Conservation (phyloP, 148 eudicot species). For the Nepenthes gracilis region DNA sequence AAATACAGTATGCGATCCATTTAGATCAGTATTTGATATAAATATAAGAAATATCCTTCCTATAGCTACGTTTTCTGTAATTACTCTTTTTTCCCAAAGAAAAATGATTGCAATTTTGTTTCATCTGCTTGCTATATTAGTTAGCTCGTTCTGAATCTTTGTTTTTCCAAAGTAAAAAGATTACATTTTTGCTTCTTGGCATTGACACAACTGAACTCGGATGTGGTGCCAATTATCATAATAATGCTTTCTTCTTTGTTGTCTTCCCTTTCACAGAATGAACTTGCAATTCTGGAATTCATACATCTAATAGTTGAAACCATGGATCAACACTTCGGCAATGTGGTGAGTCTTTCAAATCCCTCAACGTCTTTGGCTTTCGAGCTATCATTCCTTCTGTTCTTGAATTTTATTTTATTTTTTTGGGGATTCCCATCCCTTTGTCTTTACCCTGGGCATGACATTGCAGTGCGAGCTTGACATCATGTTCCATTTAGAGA, state of each 20-base stretch:
- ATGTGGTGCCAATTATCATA: not conserved
- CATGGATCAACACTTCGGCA: constrained; percentile 99
- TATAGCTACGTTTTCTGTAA: no score
- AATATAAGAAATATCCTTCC: no score
- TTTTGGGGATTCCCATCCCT: not conserved
- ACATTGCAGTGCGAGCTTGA: constrained; percentile 87
- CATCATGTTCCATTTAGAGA: constrained; percentile 98
- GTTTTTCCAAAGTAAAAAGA: no score
- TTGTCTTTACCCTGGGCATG: not conserved
- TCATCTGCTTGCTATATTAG: no score
- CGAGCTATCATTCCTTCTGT: not conserved
- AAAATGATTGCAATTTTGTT: no score
- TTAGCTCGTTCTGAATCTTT: no score
- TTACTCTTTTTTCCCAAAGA: no score
- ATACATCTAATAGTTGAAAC: constrained; percentile 95
- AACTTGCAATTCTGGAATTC: constrained; percentile 94
- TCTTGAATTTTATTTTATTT: no score
- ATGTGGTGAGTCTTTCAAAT: constrained; percentile 52
- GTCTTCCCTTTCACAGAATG: constrained; percentile 43
- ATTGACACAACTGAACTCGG: no score
- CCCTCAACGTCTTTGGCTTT: not conserved
- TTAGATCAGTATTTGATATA: no score
- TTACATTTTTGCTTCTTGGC: no score
- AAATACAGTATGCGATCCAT: no score
- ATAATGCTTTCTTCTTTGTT: not conserved